Evolutionary conservation across 441 rosid species (phyloP), one percentile per base, ranked within the genome.

Genomic region (Melastoma candidum): DNA sequence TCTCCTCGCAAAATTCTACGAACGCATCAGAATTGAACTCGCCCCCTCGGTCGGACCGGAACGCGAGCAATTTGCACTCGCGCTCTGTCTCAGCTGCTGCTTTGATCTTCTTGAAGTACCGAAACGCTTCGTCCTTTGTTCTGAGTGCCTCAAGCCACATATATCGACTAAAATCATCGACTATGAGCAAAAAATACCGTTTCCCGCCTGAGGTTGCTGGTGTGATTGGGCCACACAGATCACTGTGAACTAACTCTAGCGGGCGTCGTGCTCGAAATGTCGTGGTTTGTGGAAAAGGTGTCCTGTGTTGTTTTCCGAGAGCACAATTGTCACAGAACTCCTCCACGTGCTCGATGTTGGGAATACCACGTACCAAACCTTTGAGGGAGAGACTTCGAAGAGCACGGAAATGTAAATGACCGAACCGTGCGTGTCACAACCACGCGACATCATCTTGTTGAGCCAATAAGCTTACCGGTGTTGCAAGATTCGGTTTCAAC

Each of bases 361-460:
- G 58, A 45, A 53, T 46, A 32, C 52, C 14, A 2, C 2, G 13
- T 10, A 51, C 64, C 51, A 60, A 44, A 0, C 4, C 11, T 10
- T 12, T 60, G 32, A 44, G 12, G 14, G 45, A 12, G 6, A 60
- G 11, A 2, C 49, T 51, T 26, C n/a, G 27, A 1, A 46, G 11
- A 11, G 32, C 46, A 44, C 14, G 29, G 4, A 60, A 60, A 12
- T 52, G 45, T 0, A 2, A 12, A 29, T 46, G 58, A 0, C 47
- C 52, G 45, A 51, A 60, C 0, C 25, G 26, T 29, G 46, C 44
- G 14, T 52, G 46, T 46, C 64, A 60, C 12, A 60, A 5, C 47
- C 51, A 60, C 12, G 44, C 29, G 7, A 24, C 27, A 17, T 51
- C 64, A 13, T 51, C 25, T 24, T 2, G 17, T 11, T 10, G 11